phyloP scores from a whole-genome alignment of 2,329 filamentous ascomycete genomes.

The Aspergillus pseudotamarii region DNA sequence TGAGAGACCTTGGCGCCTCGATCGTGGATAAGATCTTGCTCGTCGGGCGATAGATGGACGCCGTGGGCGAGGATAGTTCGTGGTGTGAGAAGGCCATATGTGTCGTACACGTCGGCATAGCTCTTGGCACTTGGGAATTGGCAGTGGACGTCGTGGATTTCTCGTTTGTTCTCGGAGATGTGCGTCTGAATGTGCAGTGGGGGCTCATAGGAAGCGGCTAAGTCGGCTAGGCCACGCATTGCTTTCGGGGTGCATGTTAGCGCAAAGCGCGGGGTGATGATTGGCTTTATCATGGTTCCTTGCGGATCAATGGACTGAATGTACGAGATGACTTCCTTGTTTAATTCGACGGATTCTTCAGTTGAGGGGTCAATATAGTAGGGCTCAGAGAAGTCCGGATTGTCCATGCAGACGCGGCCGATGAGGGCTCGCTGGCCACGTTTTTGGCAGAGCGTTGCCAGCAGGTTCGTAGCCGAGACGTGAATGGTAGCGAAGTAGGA shows the following conservation, averaged over 20 bases:
- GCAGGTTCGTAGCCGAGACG: slow-evolving; percentile 83
- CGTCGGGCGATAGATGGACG: slow-evolving; percentile 70
- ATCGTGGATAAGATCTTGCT: slow-evolving; percentile 65
- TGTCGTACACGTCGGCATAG: slow-evolving; percentile 84
- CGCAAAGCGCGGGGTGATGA: slow-evolving; percentile 73
- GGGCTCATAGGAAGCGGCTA: slow-evolving; percentile 65
- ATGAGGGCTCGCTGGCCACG: slow-evolving; percentile 87
- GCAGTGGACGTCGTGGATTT: slow-evolving; percentile 69
- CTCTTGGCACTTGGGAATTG: slow-evolving; percentile 66
- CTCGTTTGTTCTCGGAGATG: slow-evolving; percentile 77
- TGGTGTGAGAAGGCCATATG: slow-evolving; percentile 65
- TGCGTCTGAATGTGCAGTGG: slow-evolving; percentile 77
- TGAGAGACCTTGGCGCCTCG: slow-evolving; percentile 72
- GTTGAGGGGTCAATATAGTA: slow-evolving; percentile 78
- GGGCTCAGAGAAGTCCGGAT: slow-evolving; percentile 63
- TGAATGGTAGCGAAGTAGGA: slow-evolving; percentile 94
- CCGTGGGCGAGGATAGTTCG: slow-evolving; percentile 85
- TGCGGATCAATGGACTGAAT: slow-evolving; percentile 69
- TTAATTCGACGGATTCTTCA: slow-evolving; percentile 59
- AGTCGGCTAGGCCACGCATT: slow-evolving; percentile 64
- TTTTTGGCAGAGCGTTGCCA: slow-evolving; percentile 78
- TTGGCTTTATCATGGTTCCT: slow-evolving; percentile 66
- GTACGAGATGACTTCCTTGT: slow-evolving; percentile 64
- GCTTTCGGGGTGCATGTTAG: slow-evolving; percentile 56
- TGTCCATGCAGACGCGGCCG: slow-evolving; percentile 95